Evolutionary conservation across 2,329 filamentous ascomycete species (phyloP), one percentile per base, ranked within the genome.

Genomic region (Cladosporium sp.): DNA sequence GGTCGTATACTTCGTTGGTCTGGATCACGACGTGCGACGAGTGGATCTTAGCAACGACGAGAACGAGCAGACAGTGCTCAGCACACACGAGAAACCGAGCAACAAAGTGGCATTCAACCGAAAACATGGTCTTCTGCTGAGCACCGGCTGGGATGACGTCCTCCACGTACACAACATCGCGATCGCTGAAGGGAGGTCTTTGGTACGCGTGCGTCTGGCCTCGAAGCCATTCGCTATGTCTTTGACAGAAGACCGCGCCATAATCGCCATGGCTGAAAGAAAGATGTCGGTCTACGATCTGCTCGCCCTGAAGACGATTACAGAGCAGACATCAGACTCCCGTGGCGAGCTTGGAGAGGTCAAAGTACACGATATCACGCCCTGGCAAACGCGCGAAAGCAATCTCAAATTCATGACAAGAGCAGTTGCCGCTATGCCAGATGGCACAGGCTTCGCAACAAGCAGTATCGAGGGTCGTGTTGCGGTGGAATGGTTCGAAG

Each of bases 401-500:
- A 96, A 91, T 28, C 85, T 99, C 75, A 96, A 97, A 77, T 99
- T 97, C 80, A 92, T 97, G 83, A 98, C 94, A 1, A 88, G 95
- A 66, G 91, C 92, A 21, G 91, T 98, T 0, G 89, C 93, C 18
- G 97, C 94, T 78, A 98, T 99, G 95, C 94, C 95, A 16, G 93
- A 95, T 73, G 95, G 97, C 70, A 91, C 90, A 13, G 95, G 95
- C 5, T 99, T 98, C 76, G 93, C 94, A 11, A 94, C 91, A 1
- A 92, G 88, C 66, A 93, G 89, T 73, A 99, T 99, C 73, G 95
- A 99, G 76, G 95, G 95, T 5, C 89, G 95, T 72, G 93, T 99
- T 1, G 94, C 93, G 0, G 95, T 99, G 0, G 95, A 99, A 78
- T 98, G 93, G 92, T 98, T 99, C 76, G 95, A 98, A 75, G 91